Base-by-base conservation (phyloP, 2,329 filamentous ascomycete genomes). In the Raffaelea deltoideospora region DNA sequence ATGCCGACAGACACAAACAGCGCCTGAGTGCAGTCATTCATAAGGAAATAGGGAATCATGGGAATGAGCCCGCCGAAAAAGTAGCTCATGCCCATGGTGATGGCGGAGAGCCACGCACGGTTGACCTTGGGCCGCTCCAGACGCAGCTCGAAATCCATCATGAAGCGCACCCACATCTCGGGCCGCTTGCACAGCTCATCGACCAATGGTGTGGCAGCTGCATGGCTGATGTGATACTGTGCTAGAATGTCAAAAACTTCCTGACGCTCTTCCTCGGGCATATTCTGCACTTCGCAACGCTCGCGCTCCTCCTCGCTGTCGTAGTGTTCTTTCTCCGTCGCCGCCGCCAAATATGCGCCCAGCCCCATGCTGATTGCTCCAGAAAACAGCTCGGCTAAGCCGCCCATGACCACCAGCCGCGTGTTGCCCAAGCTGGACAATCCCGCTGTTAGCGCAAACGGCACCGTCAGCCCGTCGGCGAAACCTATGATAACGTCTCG, bases 321-420 rank as follows among this genome's bases (percentile, higher is more conserved):
- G 51, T 67, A 69, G 43, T 62, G 60, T 43, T 65, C 61, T 14
- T 54, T 53, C 49, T 77, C 71, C 1, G 70, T 72, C 30, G 64
- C 60, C 21, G 75, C 76, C 9, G 77, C 79, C 2, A 86, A 63
- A 51, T 80, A 85, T 7, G 76, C 79, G 19, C 80, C 79, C 6
- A 86, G 61, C 1, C 80, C 80, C 81, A 86, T 86, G 37, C 71
- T 79, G 45, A 86, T 83, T 45, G 76, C 74, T 15, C 81, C 80
- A 0, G 77, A 76, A 50, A 82, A 79, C 34, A 86, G 65, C 59
- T 86, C 80, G 5, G 80, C 80, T 22, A 83, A 61, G 7, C 80
- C 80, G 35, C 76, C 80, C 44, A 79, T 72, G 40, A 88, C 72
- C 44, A 80, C 76, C 4, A 79, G 67, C 34, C 65, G 68, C 23